Conservation (phyloP, 148 eudicot species). For the Silene latifolia region DNA sequence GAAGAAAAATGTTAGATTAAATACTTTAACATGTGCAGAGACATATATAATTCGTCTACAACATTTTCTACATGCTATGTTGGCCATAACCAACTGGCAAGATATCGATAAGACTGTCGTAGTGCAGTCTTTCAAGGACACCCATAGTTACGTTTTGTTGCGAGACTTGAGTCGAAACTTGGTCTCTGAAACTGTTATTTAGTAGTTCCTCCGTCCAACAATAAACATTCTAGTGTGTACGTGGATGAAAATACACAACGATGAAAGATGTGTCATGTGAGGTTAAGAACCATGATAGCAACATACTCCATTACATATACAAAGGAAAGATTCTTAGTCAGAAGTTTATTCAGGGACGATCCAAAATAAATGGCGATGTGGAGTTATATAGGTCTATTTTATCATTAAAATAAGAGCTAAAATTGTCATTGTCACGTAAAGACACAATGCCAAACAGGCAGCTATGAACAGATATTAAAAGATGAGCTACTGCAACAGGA, state of each 20-base stretch:
- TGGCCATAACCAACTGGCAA: background rate
- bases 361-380: background rate
- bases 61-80: background rate
- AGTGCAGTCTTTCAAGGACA: background rate
- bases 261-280: no score
- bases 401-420: background rate
- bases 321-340: background rate
- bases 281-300: background rate
- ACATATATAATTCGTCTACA: background rate
- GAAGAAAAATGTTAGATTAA: background rate
- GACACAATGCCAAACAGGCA: background rate
- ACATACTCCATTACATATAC: background rate
- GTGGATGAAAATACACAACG: background rate
- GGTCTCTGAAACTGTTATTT: background rate
- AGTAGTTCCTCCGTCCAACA: background rate
- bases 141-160: background rate
- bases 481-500: background rate
- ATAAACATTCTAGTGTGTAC: background rate
- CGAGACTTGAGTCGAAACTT: background rate
- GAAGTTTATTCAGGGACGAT: background rate
- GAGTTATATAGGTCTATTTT: background rate
- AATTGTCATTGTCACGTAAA: no score
- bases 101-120: background rate
- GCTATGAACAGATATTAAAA: background rate
- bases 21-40: background rate